Conservation (phyloP, 257 asterid species). For the Gynochthodes officinalis region DNA sequence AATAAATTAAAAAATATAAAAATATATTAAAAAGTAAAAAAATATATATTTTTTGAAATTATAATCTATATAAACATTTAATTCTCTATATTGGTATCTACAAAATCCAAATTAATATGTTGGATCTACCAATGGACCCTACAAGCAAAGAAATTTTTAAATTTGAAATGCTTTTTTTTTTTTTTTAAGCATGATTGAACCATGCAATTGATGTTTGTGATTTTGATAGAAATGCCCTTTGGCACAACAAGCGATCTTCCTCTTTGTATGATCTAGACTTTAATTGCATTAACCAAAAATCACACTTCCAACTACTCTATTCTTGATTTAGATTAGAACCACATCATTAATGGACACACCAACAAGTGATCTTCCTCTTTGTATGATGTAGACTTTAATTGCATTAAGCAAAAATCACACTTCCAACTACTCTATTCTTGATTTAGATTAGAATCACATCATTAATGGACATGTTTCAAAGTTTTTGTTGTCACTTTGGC, state of each 20-base stretch:
- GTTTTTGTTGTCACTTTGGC: neutral
- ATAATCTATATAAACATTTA: too few relatives aligned
- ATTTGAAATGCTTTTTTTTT: neutral
- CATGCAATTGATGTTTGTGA: conserved; percentile 1
- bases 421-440: too few relatives aligned
- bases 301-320: neutral
- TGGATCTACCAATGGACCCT: too few relatives aligned
- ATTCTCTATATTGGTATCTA: too few relatives aligned
- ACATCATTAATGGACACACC: neutral
- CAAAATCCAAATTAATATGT: too few relatives aligned
- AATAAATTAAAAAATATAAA: too few relatives aligned
- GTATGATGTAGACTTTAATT: conserved; percentile 4
- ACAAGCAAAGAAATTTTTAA: too few relatives aligned
- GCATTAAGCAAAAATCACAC: conserved; percentile 7
- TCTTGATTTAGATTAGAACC: too few relatives aligned
- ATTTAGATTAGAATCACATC: too few relatives aligned
- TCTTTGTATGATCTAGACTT: conserved; percentile 8
- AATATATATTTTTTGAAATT: too few relatives aligned
- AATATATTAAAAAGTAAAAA: too few relatives aligned
- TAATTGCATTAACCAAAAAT: conserved; percentile 4
- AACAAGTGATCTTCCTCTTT: too few relatives aligned
- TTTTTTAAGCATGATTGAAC: neutral
- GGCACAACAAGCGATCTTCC: conserved; percentile 1
- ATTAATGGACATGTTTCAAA: neutral
- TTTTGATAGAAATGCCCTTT: neutral